Base-by-base conservation (phyloP, 2,329 filamentous ascomycete genomes). In the Fusarium sp. region DNA sequence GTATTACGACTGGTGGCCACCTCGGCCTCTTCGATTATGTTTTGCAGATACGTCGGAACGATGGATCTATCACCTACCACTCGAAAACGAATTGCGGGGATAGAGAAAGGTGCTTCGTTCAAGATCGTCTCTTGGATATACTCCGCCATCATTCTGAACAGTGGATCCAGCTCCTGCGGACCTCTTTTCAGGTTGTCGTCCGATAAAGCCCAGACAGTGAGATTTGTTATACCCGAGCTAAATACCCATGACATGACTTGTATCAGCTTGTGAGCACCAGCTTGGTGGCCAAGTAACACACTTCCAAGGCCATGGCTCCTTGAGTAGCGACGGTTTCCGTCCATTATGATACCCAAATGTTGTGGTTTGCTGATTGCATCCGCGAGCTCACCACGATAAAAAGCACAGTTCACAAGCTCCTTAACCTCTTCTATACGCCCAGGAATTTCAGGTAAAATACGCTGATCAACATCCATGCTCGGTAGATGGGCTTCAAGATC, bases 51-150 rank as follows among this genome's bases (percentile, higher is more conserved):
- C 4, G 0, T 2, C 4, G 41, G 41, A 1, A 43, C 9, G 21
- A 43, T 43, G 0, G 41, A 43, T 11, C 41, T 18, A 7, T 43
- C 21, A 0, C 41, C 41, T 0, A 43, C 41, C 0, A 43, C 41
- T 0, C 41, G 41, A 43, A 43, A 43, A 0, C 21, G 41, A 7
- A 43, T 14, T 0, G 20, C 41, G 0, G 41, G 41, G 2, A 43
- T 23, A 4, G 41, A 23, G 1, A 43, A 43, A 0, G 41, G 20
- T 4, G 21, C 41, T 1, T 43, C 41, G 3, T 23, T 16, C 20
- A 43, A 4, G 2, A 43, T 11, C 9, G 7, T 11, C 14, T 43
- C 41, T 4, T 21, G 4, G 0, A 43, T 43, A 3, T 43, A 43
- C 9, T 43, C 41, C 0, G 41, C 8, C 41, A 43, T 43, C 41